Base-by-base conservation (phyloP, 371 early-diverging fungal genomes). In the Apophysomyces elegans region DNA sequence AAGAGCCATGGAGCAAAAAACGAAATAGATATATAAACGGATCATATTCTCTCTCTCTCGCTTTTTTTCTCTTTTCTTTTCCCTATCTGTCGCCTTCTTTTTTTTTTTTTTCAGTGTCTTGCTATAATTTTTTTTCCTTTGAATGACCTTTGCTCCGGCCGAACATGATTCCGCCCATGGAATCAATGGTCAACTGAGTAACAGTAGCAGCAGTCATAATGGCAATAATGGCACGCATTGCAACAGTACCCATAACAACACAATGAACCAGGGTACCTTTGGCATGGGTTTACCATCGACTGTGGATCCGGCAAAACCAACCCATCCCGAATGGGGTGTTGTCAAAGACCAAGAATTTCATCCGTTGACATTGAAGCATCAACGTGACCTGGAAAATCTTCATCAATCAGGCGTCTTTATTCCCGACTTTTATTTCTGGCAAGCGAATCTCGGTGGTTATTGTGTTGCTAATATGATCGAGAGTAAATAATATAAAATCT, bases 401-500 rank as follows among this genome's bases (percentile, higher is more conserved):
- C 77, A 65, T 58, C 61, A 58, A 56, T 45, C 69, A 9, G 77
- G 77, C 8, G 36, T 60, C 13, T 56, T 67, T n/a, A 73, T 81
- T 47, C 18, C 71, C 18, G 81, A 81, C 57, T 81, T 81, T 66
- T 81, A 78, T 45, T 81, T 81, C 62, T 81, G 81, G 81, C 81
- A 81, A 46, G 81, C 81, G n/a, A 81, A 78, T 64, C 66, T 81
- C 14, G 81, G 81, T 46, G 81, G 81, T 7, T 81, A 81, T 58
- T 81, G 81, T 47, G 77, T 81, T 74, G 81, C 81, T 21, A 73
- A 81, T 56, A 81, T 81, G 81, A 47, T 71, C 18, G 75, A 81
- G 68, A 71, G 81, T 80, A 74, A 66, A 56, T 7, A 39, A 13
- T 35, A n/a, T 13, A 35, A 13, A 37, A 41, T 26, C 32, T 26